Conservation (phyloP, 1,139 yeast genomes). For the Yamadazyma dushanensis region DNA sequence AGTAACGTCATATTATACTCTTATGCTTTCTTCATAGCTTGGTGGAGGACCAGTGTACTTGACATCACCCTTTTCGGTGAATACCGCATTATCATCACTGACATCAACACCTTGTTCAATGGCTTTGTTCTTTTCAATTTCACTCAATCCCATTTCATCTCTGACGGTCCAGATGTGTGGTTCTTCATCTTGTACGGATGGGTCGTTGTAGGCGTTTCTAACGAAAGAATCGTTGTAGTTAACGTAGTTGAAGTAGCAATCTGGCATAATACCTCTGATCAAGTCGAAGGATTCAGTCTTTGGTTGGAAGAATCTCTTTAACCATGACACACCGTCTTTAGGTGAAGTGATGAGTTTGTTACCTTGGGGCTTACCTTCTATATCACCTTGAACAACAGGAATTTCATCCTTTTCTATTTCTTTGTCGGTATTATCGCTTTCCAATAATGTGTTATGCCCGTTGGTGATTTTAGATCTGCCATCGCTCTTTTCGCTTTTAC, state of each 20-base stretch:
- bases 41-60: slow-evolving; percentile 68
- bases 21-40: slow-evolving; percentile 44
- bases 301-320: slow-evolving; percentile 43
- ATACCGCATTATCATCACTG: slow-evolving; percentile 56
- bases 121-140: slow-evolving; percentile 59
- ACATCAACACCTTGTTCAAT: slow-evolving; percentile 55
- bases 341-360: slow-evolving; percentile 11
- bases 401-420: slow-evolving; percentile 15
- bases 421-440: slow-evolving; percentile 11
- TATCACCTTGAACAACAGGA: slow-evolving; percentile 4
- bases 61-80: slow-evolving; percentile 54
- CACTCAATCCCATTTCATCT: slow-evolving; percentile 70
- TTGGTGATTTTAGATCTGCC: slow-evolving; percentile 4
- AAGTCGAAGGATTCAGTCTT: slow-evolving; percentile 40
- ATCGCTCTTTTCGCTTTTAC: slow-evolving; percentile 9
- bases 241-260: slow-evolving; percentile 40
- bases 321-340: slow-evolving; percentile 27
- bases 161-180: slow-evolving; percentile 71
- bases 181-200: slow-evolving; percentile 58
- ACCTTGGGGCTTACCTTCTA: background rate
- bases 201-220: slow-evolving; percentile 62
- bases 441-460: slow-evolving; percentile 4
- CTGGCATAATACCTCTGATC: slow-evolving; percentile 41
- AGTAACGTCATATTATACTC: slow-evolving; percentile 8
- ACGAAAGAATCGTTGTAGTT: slow-evolving; percentile 44